Conservation (phyloP, 1,284 basidiomycete species). For the Pyrrhoderma lamaoense region DNA sequence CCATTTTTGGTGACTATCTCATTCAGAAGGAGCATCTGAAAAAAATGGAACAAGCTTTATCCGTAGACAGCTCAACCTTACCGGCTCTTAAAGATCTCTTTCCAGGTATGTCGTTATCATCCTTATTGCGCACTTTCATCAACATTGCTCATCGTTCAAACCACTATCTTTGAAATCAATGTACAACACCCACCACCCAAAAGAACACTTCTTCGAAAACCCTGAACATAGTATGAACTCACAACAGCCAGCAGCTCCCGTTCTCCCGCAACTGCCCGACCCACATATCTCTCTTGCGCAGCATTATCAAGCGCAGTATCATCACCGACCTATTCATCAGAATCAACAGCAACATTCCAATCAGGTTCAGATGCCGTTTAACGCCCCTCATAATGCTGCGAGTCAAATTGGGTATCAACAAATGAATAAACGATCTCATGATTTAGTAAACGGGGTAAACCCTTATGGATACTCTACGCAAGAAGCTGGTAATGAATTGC, state of each 20-base stretch:
- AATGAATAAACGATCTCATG: too few relatives aligned
- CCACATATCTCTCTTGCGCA: not conserved
- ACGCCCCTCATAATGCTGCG: not conserved
- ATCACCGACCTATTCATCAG: not conserved
- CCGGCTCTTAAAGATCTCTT: constrained; percentile 15
- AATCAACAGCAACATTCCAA: not conserved
- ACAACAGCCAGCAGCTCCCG: not conserved
- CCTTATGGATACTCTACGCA: too few relatives aligned
- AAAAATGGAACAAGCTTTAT: constrained; percentile 3
- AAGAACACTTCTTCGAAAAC: constrained; percentile 8
- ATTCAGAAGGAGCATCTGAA: too few relatives aligned
- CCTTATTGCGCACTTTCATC: too few relatives aligned
- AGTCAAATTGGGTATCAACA: not conserved
- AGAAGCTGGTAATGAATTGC: not conserved
- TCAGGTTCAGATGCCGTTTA: not conserved
- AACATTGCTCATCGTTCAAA: too few relatives aligned
- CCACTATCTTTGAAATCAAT: too few relatives aligned
- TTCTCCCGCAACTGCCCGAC: not conserved
- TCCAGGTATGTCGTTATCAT: constrained; percentile 7
- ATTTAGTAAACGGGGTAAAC: too few relatives aligned
- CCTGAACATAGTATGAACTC: not conserved
- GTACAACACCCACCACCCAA: not conserved
- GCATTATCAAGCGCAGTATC: not conserved
- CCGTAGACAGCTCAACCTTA: constrained; percentile 6
- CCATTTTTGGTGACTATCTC: too few relatives aligned